A percentile compares a stretch with the other conserved stretches of the same genome.
phyloP scores from a whole-genome alignment of 129 eudicot species.

The Centaurea solstitialis region DNA sequence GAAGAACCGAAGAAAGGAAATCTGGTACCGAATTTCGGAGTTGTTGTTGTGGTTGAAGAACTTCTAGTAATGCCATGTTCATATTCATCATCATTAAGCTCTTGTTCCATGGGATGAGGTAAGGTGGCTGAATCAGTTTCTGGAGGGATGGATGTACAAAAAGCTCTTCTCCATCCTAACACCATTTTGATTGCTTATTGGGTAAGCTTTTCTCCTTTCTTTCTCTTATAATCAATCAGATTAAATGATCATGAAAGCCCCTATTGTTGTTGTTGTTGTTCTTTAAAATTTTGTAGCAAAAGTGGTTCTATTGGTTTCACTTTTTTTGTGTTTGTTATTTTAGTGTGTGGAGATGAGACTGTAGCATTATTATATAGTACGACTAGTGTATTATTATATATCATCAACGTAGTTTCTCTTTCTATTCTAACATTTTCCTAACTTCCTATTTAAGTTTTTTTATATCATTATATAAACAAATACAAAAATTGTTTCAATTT shows the following conservation, averaged over 20 bases:
- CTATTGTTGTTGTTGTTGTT: constrained; percentile 5
- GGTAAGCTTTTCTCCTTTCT: neutral
- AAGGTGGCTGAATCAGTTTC: constrained; percentile 43
- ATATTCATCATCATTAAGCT: neutral
- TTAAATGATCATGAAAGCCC: neutral
- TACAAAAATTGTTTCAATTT: too few relatives aligned
- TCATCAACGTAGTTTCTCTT: neutral
- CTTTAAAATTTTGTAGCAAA: neutral
- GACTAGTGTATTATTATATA: neutral
- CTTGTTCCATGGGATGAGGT: constrained; percentile 23
- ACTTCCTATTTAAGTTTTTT: neutral
- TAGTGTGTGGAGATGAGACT: neutral
- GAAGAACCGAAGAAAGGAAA: constrained; percentile 51
- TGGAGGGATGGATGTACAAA: constrained; percentile 79
- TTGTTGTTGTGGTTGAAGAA: constrained; percentile 5
- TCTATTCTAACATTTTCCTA: neutral
- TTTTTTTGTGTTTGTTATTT: neutral
- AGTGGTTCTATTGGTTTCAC: neutral
- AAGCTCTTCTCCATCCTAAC: constrained; percentile 91
- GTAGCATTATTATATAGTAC: constrained; percentile 19
- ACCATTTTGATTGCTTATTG: constrained; percentile 45
- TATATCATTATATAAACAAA: too few relatives aligned
- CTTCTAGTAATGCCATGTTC: constrained; percentile 6
- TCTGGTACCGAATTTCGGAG: constrained; percentile 36
- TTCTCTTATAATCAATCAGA: neutral